phyloP scores from a whole-genome alignment of 2,329 filamentous ascomycete species.

The Claviceps sp. region DNA sequence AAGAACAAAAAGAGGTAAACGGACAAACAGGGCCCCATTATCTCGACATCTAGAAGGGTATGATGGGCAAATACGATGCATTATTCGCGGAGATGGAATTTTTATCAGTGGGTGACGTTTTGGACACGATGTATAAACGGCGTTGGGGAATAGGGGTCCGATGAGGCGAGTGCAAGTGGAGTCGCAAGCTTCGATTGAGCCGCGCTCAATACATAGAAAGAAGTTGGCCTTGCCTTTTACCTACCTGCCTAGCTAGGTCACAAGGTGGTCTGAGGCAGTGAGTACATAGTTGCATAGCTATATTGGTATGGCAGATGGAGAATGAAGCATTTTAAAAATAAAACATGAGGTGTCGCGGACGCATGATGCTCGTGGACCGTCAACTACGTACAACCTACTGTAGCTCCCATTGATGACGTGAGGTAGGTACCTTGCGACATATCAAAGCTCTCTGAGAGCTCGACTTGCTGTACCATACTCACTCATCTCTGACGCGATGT shows the following conservation, averaged over 20 bases:
- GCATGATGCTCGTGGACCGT: no score
- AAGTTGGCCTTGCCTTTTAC: background rate
- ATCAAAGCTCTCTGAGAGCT: no score
- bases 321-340: background rate
- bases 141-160: background rate
- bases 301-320: background rate
- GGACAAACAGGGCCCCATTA: background rate
- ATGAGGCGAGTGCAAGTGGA: background rate
- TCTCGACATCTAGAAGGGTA: background rate
- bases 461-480: no score
- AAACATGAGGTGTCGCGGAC: no score
- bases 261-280: background rate
- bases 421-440: no score
- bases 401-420: no score
- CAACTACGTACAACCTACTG: no score
- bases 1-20: slow-evolving; percentile 7
- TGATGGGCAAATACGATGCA: background rate
- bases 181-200: background rate
- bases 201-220: background rate
- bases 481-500: no score
- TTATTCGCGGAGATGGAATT: background rate
- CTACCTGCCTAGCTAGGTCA: background rate
- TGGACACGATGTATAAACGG: background rate
- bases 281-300: background rate
- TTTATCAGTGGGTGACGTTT: background rate